These are phyloP conservation scores for Dothidotthia symphoricarpi DNA, from an alignment of 2,329 filamentous ascomycete species.

Conservation along the genomic window DNA sequence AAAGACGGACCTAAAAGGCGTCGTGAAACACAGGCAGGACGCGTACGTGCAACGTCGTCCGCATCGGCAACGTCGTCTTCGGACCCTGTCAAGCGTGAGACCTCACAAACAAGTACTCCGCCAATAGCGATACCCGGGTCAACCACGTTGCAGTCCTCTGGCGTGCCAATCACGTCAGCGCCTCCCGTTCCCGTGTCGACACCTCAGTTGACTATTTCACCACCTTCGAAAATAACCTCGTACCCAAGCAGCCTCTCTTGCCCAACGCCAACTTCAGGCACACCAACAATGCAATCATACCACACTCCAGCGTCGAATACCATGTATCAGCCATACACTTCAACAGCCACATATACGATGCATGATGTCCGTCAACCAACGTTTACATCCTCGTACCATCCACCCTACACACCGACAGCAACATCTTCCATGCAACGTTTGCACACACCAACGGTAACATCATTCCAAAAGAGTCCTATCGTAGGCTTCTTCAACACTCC, in stretches of 20 bases:
- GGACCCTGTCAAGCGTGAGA: conserved; percentile 36
- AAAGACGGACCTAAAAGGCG: conserved; percentile 46
- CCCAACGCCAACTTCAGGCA: conserved; percentile 26
- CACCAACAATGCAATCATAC: conserved; percentile 17
- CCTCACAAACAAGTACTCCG: conserved; percentile 18
- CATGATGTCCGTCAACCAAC: conserved; percentile 23
- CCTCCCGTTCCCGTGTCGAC: conserved; percentile 21
- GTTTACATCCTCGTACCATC: conserved; percentile 8
- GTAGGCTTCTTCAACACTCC: conserved; percentile 35
- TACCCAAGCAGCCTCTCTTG: conserved; percentile 25
- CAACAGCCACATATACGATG: conserved; percentile 20
- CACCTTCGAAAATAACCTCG: conserved; percentile 18
- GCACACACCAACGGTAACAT: conserved; percentile 20
- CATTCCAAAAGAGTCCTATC: conserved; percentile 18
- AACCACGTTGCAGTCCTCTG: conserved; percentile 23
- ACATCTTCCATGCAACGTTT: conserved; percentile 21
- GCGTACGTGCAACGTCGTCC: conserved; percentile 38
- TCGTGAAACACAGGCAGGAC: conserved; percentile 41
- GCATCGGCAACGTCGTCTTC: conserved; percentile 35
- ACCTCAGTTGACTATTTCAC: too few species aligned
- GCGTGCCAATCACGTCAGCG: conserved; percentile 22
- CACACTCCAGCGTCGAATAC: neutral
- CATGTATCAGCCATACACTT: conserved; percentile 5
- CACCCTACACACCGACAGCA: conserved; percentile 10
- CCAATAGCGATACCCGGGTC: conserved; percentile 28